A percentile compares a stretch with the other conserved stretches of the same genome.
Evolutionary conservation across 2,329 filamentous ascomycete genomes (phyloP).

Genomic region (Exutisphaerella laricina): DNA sequence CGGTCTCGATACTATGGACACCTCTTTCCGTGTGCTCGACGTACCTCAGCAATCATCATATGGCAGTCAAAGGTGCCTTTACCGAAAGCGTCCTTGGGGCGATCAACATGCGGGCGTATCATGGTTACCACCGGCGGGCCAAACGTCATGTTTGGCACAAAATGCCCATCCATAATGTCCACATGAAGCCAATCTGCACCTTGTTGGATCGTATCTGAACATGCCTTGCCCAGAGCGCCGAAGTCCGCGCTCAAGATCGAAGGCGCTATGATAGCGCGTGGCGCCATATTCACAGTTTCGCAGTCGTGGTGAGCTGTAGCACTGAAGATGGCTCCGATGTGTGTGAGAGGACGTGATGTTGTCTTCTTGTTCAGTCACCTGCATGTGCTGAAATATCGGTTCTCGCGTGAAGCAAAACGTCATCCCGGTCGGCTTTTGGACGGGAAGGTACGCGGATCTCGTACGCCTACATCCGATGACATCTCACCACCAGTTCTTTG

Average conservation of each 20-base stretch:
- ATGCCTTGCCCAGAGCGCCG: slow-evolving; percentile 78
- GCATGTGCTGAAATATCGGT: too few relatives aligned
- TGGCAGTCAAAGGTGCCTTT: slow-evolving; percentile 98
- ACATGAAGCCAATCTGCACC: slow-evolving; percentile 92
- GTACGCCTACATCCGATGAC: neutral
- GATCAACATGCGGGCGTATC: slow-evolving; percentile 79
- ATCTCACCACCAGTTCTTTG: too few relatives aligned
- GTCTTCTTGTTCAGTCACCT: too few relatives aligned
- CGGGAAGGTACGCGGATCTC: neutral
- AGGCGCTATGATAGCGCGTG: slow-evolving; percentile 88
- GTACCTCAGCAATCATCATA: slow-evolving; percentile 99
- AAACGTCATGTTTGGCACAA: slow-evolving; percentile 97
- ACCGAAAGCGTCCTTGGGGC: slow-evolving; percentile 62
- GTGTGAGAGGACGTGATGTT: too few relatives aligned
- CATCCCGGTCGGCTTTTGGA: too few relatives aligned
- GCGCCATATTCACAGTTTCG: slow-evolving; percentile 59
- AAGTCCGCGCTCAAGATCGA: slow-evolving; percentile 99
- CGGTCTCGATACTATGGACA: slow-evolving; percentile 1
- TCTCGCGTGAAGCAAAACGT: too few relatives aligned
- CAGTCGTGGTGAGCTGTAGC: too few relatives aligned
- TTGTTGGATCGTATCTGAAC: slow-evolving; percentile 74
- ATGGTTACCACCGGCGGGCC: slow-evolving; percentile 92
- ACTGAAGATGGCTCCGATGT: too few relatives aligned
- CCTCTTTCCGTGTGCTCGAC: slow-evolving; percentile 14
- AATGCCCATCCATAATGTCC: slow-evolving; percentile 98